phyloP scores from a whole-genome alignment of 2,329 filamentous ascomycete species.

The Apiospora pterosperma region DNA sequence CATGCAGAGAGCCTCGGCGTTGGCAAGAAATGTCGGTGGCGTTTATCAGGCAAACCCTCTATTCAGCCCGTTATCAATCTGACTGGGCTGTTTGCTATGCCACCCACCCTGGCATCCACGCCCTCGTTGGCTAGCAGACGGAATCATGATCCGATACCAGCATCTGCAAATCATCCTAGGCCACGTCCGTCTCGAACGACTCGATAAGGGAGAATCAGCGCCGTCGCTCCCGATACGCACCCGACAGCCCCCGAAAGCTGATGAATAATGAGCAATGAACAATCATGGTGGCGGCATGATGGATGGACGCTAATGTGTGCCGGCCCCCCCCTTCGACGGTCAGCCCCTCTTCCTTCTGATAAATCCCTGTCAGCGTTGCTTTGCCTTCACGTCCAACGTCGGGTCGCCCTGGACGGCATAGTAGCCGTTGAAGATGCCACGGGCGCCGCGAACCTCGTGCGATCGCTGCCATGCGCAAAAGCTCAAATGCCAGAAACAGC shows the following conservation, averaged over 20 bases:
- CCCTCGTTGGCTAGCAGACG: neutral
- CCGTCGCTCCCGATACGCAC: neutral
- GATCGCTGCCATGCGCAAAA: conserved; percentile 47
- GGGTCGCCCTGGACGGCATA: neutral
- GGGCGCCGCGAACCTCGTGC: conserved; percentile 28
- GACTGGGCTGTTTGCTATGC: neutral
- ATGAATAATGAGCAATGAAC: neutral
- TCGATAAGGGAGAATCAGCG: neutral
- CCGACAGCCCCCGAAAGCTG: neutral
- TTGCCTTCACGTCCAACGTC: neutral
- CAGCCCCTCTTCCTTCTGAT: neutral
- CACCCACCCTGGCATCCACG: too few species aligned
- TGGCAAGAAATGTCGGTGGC: neutral
- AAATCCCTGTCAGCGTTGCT: neutral
- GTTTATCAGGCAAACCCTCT: neutral
- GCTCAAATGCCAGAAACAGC: conserved; percentile 39
- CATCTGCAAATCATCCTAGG: too few species aligned
- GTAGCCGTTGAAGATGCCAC: conserved; percentile 9
- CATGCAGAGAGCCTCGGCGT: neutral
- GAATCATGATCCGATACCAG: too few species aligned
- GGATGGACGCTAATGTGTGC: neutral
- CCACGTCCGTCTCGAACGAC: too few species aligned
- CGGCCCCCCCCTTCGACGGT: neutral
- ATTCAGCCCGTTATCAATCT: neutral
- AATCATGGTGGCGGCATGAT: too few species aligned